These are phyloP conservation scores for Aureobasidium subglaciale DNA, from an alignment of 2,329 filamentous ascomycete species.

Conservation along the genomic window DNA sequence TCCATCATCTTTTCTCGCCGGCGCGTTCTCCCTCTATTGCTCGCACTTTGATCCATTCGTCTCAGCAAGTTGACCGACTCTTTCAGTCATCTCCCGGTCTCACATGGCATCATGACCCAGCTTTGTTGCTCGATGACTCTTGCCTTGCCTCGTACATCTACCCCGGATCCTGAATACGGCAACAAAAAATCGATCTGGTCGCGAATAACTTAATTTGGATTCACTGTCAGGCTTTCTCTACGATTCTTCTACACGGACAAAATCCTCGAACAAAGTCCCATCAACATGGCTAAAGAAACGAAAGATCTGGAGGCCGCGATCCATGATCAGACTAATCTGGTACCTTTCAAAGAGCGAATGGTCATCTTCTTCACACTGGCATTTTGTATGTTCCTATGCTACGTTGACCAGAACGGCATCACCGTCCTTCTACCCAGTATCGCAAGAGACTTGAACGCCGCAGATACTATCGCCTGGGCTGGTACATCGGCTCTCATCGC, in stretches of 20 bases:
- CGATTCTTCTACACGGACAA: no score
- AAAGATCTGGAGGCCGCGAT: slow-evolving; percentile 34
- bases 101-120: no score
- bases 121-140: no score
- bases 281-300: slow-evolving; percentile 11
- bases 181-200: no score
- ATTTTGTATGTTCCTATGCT: slow-evolving; percentile 47
- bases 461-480: slow-evolving; percentile 50
- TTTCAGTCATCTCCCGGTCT: no score
- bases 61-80: no score
- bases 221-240: no score
- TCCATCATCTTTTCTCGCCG: neutral
- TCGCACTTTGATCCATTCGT: no score
- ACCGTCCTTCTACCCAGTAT: slow-evolving; percentile 34
- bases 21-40: neutral
- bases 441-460: slow-evolving; percentile 31
- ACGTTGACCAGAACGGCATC: slow-evolving; percentile 53
- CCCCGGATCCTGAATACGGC: no score
- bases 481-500: slow-evolving; percentile 48
- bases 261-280: no score
- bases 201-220: no score
- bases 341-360: slow-evolving; percentile 45
- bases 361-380: slow-evolving; percentile 48
- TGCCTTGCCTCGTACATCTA: no score
- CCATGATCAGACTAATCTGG: slow-evolving; percentile 52